Conservation (phyloP, 2,329 filamentous ascomycete species). For the Colletotrichum filicis region DNA sequence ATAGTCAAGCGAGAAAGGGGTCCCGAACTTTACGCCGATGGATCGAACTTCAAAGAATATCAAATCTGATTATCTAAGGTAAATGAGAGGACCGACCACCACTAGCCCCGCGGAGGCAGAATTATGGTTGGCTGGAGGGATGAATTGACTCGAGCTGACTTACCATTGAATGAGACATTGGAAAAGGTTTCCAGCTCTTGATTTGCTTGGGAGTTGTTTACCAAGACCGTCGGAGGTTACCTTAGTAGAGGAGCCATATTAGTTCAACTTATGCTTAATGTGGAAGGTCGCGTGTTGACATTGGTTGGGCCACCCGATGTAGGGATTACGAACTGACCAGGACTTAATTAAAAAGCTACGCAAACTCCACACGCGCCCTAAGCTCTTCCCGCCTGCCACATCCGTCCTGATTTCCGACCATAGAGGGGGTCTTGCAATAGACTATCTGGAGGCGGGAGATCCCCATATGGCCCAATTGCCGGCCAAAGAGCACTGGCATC, state of each 20-base stretch:
- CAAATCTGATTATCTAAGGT: background rate
- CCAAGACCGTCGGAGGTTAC: background rate
- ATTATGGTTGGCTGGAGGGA: background rate
- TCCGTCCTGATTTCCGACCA: constrained; percentile 22
- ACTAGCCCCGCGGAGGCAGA: background rate
- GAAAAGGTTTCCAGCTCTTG: background rate
- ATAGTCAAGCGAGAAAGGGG: background rate
- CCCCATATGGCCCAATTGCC: constrained; percentile 23
- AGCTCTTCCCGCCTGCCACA: constrained; percentile 24
- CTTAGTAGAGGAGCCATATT: constrained; percentile 13
- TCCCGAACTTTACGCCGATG: background rate
- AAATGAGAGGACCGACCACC: background rate
- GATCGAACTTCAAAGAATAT: background rate
- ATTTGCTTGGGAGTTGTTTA: background rate
- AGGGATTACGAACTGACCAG: background rate
- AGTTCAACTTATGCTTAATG: constrained; percentile 29
- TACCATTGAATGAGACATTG: background rate
- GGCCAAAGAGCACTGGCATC: background rate
- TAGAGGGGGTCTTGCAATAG: constrained; percentile 2
- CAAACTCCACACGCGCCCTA: constrained; percentile 16
- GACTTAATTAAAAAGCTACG: constrained; percentile 13
- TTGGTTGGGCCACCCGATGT: background rate
- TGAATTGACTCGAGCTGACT: background rate
- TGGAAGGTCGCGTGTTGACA: constrained; percentile 27
- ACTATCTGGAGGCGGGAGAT: constrained; percentile 28